Conservation (phyloP, 2,329 filamentous ascomycete species). For the Arthrobotrys sinensis region DNA sequence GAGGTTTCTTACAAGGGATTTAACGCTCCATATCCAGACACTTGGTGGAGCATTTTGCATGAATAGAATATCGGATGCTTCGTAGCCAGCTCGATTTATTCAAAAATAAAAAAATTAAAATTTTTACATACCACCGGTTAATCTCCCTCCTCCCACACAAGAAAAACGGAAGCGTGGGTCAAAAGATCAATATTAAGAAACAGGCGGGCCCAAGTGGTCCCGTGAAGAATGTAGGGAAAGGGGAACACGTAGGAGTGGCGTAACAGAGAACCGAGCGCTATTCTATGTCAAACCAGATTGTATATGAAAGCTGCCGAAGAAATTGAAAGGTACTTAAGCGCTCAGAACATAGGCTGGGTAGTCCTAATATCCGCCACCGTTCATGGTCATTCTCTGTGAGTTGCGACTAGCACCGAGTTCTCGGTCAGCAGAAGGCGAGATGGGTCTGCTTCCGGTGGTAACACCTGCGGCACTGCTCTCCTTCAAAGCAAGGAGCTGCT, state of each 20-base stretch:
- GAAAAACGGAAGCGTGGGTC: constrained; percentile 8
- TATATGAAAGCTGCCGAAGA: constrained; percentile 3
- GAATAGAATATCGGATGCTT: constrained; percentile 60
- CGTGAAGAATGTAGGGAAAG: constrained; percentile 62
- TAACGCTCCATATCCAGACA: constrained; percentile 38
- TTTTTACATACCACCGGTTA: constrained; percentile 61
- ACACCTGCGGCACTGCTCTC: constrained; percentile 90
- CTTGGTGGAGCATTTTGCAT: constrained; percentile 66
- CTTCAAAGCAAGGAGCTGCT: constrained; percentile 97
- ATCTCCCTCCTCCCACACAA: constrained; percentile 38
- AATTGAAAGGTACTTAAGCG: constrained; percentile 2
- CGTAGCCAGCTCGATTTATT: constrained; percentile 51
- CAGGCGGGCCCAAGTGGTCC: constrained; percentile 40
- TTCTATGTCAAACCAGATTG: constrained; percentile 19
- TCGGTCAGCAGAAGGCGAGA: constrained; percentile 93
- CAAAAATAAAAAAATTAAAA: constrained; percentile 64
- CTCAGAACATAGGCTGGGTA: constrained; percentile 52
- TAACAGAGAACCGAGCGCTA: constrained; percentile 23
- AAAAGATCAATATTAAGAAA: constrained; percentile 37
- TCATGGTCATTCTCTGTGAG: constrained; percentile 98
- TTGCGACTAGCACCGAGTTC: constrained; percentile 87
- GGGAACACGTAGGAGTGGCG: constrained; percentile 40
- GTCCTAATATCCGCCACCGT: constrained; percentile 82
- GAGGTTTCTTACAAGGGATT: not conserved
- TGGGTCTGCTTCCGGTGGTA: constrained; percentile 83